Conservation (phyloP, 345 rosid genomes). For the Eucalyptus lansdowneana region DNA sequence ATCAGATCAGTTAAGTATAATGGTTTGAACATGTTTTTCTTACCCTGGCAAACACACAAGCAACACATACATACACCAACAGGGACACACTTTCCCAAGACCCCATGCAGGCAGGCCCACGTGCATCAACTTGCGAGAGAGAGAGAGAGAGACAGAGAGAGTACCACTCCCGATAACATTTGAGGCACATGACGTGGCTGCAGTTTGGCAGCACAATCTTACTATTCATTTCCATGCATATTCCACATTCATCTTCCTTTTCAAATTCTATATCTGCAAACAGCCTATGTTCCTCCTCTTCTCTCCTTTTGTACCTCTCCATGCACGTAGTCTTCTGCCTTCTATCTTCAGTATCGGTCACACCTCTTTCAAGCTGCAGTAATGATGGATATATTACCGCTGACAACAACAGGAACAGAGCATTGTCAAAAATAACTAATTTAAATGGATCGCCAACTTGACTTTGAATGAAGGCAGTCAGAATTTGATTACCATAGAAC, state of each 20-base stretch:
- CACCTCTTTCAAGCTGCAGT: constrained; percentile 3
- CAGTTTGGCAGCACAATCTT: constrained; percentile 4
- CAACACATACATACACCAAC: no score
- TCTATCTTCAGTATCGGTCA: constrained; percentile 3
- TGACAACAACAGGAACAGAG: neutral
- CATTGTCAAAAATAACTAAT: neutral
- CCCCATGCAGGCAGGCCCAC: no score
- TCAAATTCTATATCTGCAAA: constrained; percentile 8
- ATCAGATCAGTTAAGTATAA: no score
- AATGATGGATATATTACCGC: constrained; percentile 8
- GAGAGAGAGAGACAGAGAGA: neutral
- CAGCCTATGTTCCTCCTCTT: neutral
- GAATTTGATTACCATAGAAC: constrained; percentile 2
- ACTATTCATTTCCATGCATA: constrained; percentile 16
- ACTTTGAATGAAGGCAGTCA: neutral
- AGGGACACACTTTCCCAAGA: no score
- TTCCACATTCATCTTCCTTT: constrained; percentile 30
- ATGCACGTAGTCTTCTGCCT: neutral
- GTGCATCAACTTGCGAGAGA: no score
- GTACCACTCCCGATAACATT: constrained; percentile 8
- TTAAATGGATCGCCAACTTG: neutral
- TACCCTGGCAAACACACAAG: no score
- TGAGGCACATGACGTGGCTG: neutral
- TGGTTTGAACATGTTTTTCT: no score
- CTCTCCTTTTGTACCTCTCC: constrained; percentile 1